These are phyloP conservation scores for Saccharomycopsis hybrid DNA, from an alignment of 1,139 yeast genomes.

Conservation along the genomic window DNA sequence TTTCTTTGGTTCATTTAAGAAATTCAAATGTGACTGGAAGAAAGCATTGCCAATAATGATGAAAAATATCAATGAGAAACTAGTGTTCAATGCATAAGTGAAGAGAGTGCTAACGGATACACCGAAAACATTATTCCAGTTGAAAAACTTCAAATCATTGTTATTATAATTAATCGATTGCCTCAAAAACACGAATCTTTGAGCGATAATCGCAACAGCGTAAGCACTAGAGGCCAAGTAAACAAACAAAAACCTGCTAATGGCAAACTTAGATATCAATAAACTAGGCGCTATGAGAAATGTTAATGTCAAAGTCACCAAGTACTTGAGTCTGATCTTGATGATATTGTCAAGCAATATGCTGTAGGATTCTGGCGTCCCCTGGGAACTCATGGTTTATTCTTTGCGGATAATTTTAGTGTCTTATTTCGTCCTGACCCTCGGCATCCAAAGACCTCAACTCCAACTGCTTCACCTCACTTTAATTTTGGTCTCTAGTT, in stretches of 20 bases:
- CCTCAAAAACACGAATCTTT: slow-evolving; percentile 2
- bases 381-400: too few relatives aligned
- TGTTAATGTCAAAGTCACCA: slow-evolving; percentile 3
- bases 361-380: background rate
- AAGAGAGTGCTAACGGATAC: background rate
- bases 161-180: slow-evolving; percentile 8
- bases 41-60: background rate
- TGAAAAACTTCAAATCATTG: background rate
- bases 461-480: too few relatives aligned
- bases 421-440: too few relatives aligned
- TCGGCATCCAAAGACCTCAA: too few relatives aligned
- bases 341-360: slow-evolving; percentile 7
- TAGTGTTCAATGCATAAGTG: background rate
- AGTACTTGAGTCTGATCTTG: slow-evolving; percentile 10
- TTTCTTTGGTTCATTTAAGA: slow-evolving; percentile 6
- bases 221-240: background rate
- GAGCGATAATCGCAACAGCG: background rate
- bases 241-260: background rate
- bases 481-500: too few relatives aligned
- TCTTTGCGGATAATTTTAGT: too few relatives aligned
- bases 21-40: slow-evolving; percentile 2
- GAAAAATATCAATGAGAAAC: background rate
- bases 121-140: background rate
- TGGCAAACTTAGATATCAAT: slow-evolving; percentile 2
- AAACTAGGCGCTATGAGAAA: slow-evolving; percentile 6